Evolutionary conservation across 1,284 basidiomycete genomes (phyloP), one percentile per base, ranked within the genome.

Genomic region (Cryptococcus sp.): DNA sequence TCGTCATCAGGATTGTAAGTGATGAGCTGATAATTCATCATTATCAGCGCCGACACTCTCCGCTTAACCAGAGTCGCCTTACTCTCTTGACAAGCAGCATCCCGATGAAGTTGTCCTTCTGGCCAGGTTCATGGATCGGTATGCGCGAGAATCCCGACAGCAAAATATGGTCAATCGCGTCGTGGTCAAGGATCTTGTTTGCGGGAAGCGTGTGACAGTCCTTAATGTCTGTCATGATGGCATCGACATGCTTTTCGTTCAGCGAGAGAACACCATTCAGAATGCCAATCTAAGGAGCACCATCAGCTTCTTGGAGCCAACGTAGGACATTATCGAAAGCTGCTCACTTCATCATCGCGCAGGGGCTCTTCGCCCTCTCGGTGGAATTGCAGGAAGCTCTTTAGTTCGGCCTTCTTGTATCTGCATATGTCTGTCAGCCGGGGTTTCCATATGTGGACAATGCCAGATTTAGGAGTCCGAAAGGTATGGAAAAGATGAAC

Each of bases 101-200:
- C 0, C 95, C 95, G 15, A 90, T 80, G 71, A 96, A 97, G 43
- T 90, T 85, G 15, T 86, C 80, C 1, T 87, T 85, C 54, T 89
- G 84, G 4, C 84, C 85, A 3, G 89, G 84, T 66, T 89, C 86
- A 72, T 97, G 90, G 1, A 99, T 84, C 0, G 95, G 95, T 66
- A 98, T 92, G 23, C 95, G 87, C 1, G 93, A 96, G 76, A 97
- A 97, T 0, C 95, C 95, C 58, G 88, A 91, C 17, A 85, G 74
- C 84, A 93, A 84, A 47, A 78, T 77, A 47, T 83, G 82, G 72
- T 94, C 87, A 41, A 95, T 86, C 0, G 85, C 85, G 0, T 85
- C 81, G 66, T 91, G 87, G 75, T 96, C 88, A 48, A 99, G 79
- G 27, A 94, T 83, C 10, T 86, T 85, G 73, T 96, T 89, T 20